Conservation (phyloP, 169 alveolate species). For the Plasmodium chabaudi region DNA sequence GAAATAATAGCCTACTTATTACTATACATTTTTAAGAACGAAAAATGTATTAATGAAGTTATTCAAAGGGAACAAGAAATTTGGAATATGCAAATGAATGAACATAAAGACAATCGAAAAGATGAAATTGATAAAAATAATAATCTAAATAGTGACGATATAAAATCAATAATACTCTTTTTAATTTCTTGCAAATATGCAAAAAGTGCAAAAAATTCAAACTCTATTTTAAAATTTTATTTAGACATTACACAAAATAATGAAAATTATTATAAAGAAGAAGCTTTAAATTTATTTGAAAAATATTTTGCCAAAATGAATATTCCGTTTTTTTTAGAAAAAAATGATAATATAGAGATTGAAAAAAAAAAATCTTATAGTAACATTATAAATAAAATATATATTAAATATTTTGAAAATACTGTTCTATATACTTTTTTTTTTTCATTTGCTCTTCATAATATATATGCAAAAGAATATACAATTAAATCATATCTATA, state of each 20-base stretch:
- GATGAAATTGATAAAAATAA: background rate
- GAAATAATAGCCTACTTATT: slow-evolving; percentile 57
- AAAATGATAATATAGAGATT: background rate
- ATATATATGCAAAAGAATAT: slow-evolving; percentile 60
- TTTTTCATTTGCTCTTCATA: slow-evolving; percentile 62
- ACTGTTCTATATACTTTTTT: slow-evolving; percentile 51
- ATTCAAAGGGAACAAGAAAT: slow-evolving; percentile 13
- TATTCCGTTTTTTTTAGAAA: slow-evolving; percentile 11
- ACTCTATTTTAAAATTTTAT: slow-evolving; percentile 32
- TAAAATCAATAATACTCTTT: slow-evolving; percentile 6
- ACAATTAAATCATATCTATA: slow-evolving; percentile 23
- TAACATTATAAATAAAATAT: slow-evolving; percentile 62
- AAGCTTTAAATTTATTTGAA: slow-evolving; percentile 12
- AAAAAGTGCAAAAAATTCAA: background rate
- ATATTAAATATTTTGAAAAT: slow-evolving; percentile 59
- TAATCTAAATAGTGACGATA: background rate
- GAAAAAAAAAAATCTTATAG: slow-evolving; percentile 24
- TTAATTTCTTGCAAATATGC: slow-evolving; percentile 6
- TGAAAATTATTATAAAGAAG: slow-evolving; percentile 54
- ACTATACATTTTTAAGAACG: slow-evolving; percentile 25
- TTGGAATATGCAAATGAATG: background rate
- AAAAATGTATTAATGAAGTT: slow-evolving; percentile 17
- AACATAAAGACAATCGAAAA: background rate
- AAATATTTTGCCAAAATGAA: slow-evolving; percentile 34
- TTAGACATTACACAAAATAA: slow-evolving; percentile 11